phyloP scores from a whole-genome alignment of 164 flowering plant genomes.

The Umbilicus rupestris region DNA sequence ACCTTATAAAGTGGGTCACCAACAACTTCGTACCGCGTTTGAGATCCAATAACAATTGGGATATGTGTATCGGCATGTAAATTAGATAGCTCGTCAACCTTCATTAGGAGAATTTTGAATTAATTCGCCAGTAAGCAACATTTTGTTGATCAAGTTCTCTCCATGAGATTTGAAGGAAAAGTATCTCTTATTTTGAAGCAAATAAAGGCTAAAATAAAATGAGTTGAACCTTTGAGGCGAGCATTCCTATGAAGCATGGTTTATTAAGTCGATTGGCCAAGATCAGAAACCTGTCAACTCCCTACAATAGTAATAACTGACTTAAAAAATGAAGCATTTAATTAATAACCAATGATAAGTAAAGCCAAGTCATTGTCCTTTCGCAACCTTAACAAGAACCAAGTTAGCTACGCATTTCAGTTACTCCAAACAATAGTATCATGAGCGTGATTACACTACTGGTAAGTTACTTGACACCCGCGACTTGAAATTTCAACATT shows the following conservation, averaged over 20 bases:
- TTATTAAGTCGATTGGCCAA: conserved; percentile 93
- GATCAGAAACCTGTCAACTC: conserved; percentile 53
- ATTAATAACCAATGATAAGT: too few species aligned
- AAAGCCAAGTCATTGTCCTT: too few species aligned
- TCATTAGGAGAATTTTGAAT: neutral
- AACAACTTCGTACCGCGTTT: conserved; percentile 87
- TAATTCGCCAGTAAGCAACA: too few species aligned
- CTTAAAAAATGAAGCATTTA: neutral
- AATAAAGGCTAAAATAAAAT: neutral
- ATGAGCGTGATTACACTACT: too few species aligned
- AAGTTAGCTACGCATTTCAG: too few species aligned
- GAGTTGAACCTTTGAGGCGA: conserved; percentile 60
- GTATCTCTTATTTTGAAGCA: neutral
- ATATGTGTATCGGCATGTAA: conserved; percentile 92
- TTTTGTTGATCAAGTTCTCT: too few species aligned
- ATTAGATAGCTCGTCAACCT: conserved; percentile 77
- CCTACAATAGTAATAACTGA: conserved; percentile 24
- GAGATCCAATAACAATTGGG: conserved; percentile 84
- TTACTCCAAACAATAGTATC: too few species aligned
- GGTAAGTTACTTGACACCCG: too few species aligned
- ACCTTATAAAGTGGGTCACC: conserved; percentile 90
- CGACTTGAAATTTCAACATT: too few species aligned
- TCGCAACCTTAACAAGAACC: too few species aligned
- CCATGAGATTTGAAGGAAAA: neutral
- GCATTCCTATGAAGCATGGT: conserved; percentile 87